A percentile compares a stretch with the other conserved stretches of the same genome.
phyloP scores from a whole-genome alignment of 1,284 basidiomycete genomes.

The Moesziomyces aphidis region DNA sequence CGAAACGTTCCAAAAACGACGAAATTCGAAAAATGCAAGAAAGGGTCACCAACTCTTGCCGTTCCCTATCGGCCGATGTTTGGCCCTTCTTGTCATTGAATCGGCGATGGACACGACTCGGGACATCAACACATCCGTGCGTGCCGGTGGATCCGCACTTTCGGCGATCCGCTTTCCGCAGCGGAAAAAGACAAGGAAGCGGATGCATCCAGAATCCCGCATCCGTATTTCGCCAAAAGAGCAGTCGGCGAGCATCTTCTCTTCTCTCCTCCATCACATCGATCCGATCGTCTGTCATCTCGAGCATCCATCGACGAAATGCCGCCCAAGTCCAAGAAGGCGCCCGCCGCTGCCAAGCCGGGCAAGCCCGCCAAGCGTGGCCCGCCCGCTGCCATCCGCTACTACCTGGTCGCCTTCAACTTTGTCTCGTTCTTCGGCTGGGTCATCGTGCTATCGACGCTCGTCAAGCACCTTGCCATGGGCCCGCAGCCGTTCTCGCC shows the following conservation, averaged over 20 bases:
- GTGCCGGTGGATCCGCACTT: neutral
- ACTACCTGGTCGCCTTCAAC: constrained; percentile 58
- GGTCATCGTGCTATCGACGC: constrained; percentile 52
- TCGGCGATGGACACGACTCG: neutral
- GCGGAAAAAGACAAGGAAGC: too few species aligned
- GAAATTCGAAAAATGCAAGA: neutral
- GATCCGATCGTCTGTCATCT: constrained; percentile 1
- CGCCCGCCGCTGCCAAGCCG: constrained; percentile 19
- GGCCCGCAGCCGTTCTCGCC: constrained; percentile 45
- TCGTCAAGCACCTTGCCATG: constrained; percentile 56
- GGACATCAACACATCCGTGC: neutral
- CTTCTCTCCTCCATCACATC: constrained; percentile 2
- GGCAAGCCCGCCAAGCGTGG: constrained; percentile 25
- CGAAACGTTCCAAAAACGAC: neutral
- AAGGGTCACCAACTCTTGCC: neutral
- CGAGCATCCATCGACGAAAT: constrained; percentile 5
- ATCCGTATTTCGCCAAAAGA: neutral
- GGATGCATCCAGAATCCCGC: neutral
- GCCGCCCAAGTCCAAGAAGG: constrained; percentile 36
- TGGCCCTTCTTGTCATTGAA: too few species aligned
- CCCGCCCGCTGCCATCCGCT: constrained; percentile 32
- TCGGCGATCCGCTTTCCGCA: too few species aligned
- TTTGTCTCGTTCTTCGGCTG: constrained; percentile 61
- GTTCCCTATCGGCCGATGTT: neutral
- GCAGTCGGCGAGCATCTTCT: neutral